Conservation (phyloP, 495 filamentous ascomycete species). For the Pyronema omphalodes region DNA sequence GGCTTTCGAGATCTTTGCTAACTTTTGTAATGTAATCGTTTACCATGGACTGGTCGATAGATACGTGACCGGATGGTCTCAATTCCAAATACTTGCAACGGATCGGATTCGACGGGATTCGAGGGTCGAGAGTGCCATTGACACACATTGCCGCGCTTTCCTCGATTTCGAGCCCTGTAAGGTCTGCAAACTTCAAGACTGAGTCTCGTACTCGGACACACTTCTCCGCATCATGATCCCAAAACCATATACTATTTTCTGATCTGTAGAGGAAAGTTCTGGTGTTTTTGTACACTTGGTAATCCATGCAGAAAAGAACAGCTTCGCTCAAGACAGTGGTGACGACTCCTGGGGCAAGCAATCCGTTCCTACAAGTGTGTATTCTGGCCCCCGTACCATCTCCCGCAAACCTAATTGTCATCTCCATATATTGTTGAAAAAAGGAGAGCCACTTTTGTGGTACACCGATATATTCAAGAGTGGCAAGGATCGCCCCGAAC, state of each 20-base stretch:
- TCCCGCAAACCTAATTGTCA: constrained; percentile 39
- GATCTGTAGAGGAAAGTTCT: constrained; percentile 40
- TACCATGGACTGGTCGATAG: constrained; percentile 45
- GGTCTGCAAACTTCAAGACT: constrained; percentile 35
- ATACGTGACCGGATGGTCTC: constrained; percentile 36
- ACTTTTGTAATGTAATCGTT: constrained; percentile 44
- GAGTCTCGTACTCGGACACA: constrained; percentile 41
- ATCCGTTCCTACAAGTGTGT: constrained; percentile 35
- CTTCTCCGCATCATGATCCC: constrained; percentile 33
- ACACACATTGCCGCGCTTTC: constrained; percentile 42
- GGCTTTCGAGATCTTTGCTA: constrained; percentile 37
- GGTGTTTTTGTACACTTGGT: constrained; percentile 32
- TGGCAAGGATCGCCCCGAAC: constrained; percentile 37
- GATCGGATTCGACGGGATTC: constrained; percentile 38
- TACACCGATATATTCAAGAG: constrained; percentile 43
- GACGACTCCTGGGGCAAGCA: constrained; percentile 41
- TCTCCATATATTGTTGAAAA: constrained; percentile 40
- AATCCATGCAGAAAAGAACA: constrained; percentile 48
- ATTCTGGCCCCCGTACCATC: constrained; percentile 30
- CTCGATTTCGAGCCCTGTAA: constrained; percentile 38
- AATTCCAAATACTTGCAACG: constrained; percentile 48
- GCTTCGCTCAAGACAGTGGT: constrained; percentile 42
- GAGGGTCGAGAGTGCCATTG: constrained; percentile 16
- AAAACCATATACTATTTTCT: constrained; percentile 55
- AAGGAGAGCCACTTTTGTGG: constrained; percentile 41